These are phyloP conservation scores for Trichosporon sp. DNA, from an alignment of 1,284 basidiomycete genomes.

Conservation along the genomic window DNA sequence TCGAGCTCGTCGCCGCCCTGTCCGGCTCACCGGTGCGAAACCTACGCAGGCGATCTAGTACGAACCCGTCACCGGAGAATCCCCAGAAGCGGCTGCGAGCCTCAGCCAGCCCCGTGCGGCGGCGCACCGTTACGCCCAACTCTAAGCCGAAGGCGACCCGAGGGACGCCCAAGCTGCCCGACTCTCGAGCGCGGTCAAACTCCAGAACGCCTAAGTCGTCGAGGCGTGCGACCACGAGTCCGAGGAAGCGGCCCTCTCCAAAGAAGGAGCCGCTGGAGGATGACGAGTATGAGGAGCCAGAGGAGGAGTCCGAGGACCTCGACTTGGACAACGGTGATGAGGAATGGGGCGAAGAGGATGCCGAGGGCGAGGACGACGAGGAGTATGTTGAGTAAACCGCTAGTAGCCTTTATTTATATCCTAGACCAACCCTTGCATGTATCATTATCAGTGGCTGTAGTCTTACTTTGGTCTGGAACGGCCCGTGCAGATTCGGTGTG, in stretches of 20 bases:
- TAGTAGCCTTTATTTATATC: not conserved
- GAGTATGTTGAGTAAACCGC: not conserved
- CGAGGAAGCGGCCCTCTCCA: not conserved
- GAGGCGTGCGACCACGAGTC: not conserved
- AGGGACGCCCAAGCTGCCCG: not conserved
- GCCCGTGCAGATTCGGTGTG: not conserved
- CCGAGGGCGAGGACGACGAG: slow-evolving; percentile 4
- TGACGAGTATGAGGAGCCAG: not conserved
- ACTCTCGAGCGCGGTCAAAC: not conserved
- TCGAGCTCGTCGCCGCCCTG: slow-evolving; percentile 34
- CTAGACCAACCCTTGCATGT: not conserved
- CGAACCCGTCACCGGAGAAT: slow-evolving; percentile 5
- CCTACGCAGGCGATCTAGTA: slow-evolving; percentile 26
- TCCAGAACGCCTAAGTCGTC: not conserved
- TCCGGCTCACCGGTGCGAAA: slow-evolving; percentile 23
- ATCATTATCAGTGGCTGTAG: not conserved
- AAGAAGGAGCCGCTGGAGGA: not conserved
- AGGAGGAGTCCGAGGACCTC: not conserved
- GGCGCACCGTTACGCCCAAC: not conserved
- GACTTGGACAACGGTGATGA: not conserved
- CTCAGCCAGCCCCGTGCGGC: not conserved
- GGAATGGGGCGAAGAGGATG: not conserved
- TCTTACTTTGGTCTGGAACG: not conserved
- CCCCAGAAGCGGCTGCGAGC: slow-evolving; percentile 10
- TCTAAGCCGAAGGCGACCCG: not conserved